These are phyloP conservation scores for Kingdonia uniflora DNA, from an alignment of 164 flowering plant genomes.

Conservation along the genomic window DNA sequence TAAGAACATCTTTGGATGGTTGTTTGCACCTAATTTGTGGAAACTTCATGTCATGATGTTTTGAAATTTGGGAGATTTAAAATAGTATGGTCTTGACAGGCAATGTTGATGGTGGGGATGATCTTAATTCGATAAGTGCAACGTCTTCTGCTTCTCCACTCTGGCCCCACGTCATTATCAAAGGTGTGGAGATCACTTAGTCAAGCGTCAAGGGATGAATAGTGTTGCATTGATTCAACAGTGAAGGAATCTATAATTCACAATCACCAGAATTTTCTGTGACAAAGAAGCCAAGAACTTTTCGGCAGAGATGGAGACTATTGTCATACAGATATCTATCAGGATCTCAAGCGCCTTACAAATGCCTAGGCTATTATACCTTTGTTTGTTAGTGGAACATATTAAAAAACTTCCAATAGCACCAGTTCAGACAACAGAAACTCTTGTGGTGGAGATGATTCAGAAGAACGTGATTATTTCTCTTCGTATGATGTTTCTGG, in stretches of 20 bases:
- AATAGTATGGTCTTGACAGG: slow-evolving; percentile 98
- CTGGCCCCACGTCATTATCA: slow-evolving; percentile 86
- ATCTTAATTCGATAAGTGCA: slow-evolving; percentile 96
- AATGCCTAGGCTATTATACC: slow-evolving; percentile 62
- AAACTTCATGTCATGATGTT: slow-evolving; percentile 90
- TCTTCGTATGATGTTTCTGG: slow-evolving; percentile 98
- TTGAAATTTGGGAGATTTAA: slow-evolving; percentile 98
- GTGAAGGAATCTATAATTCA: slow-evolving; percentile 65
- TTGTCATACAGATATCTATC: slow-evolving; percentile 76
- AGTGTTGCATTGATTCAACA: slow-evolving; percentile 56
- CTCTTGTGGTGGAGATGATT: slow-evolving; percentile 90
- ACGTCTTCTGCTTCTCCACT: slow-evolving; percentile 97
- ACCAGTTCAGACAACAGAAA: slow-evolving; percentile 79
- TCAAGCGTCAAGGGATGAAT: slow-evolving; percentile 92
- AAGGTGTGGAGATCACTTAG: slow-evolving; percentile 87
- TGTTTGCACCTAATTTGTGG: slow-evolving; percentile 93
- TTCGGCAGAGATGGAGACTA: slow-evolving; percentile 92
- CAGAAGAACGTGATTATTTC: slow-evolving; percentile 77
- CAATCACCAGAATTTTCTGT: slow-evolving; percentile 83
- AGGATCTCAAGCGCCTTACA: slow-evolving; percentile 84
- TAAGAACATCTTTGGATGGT: slow-evolving; percentile 95
- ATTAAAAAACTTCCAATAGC: slow-evolving; percentile 85
- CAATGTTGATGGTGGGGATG: slow-evolving; percentile 98
- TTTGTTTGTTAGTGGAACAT: slow-evolving; percentile 89
- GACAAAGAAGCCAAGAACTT: slow-evolving; percentile 95